phyloP scores from a whole-genome alignment of 345 rosid genomes.

The Murraya paniculata region DNA sequence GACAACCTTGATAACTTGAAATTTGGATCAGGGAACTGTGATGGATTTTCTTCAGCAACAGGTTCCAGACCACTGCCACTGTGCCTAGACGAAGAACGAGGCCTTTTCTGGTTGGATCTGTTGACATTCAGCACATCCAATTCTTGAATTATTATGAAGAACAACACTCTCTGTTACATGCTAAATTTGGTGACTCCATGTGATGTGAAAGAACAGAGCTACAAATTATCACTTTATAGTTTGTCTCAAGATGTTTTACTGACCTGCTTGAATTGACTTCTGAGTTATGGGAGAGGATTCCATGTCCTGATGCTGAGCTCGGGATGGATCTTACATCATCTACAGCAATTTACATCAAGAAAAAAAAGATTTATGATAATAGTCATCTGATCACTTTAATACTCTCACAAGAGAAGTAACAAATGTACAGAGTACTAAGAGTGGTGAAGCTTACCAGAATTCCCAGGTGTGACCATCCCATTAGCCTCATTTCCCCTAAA shows the following conservation, averaged over 20 bases:
- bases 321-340: conserved; percentile 60
- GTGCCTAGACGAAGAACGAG: conserved; percentile 53
- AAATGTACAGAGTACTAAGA: background rate
- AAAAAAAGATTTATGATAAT: background rate
- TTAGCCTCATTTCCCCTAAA: conserved; percentile 31
- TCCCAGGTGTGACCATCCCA: conserved; percentile 44
- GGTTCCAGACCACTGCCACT: conserved; percentile 61
- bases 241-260: conserved; percentile 7
- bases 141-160: background rate
- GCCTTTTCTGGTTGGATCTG: conserved; percentile 56
- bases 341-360: conserved; percentile 31
- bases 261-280: conserved; percentile 41
- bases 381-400: background rate
- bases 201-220: background rate
- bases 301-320: conserved; percentile 70
- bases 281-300: conserved; percentile 21
- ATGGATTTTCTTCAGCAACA: conserved; percentile 61
- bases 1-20: conserved; percentile 48
- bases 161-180: background rate
- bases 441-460: conserved; percentile 47
- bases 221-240: background rate
- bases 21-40: conserved; percentile 40
- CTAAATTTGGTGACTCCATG: background rate
- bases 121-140: conserved; percentile 15
- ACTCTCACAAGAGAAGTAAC: conserved; percentile 4